Conservation (phyloP, 2,329 filamentous ascomycete species). For the Verticillium isaacii region DNA sequence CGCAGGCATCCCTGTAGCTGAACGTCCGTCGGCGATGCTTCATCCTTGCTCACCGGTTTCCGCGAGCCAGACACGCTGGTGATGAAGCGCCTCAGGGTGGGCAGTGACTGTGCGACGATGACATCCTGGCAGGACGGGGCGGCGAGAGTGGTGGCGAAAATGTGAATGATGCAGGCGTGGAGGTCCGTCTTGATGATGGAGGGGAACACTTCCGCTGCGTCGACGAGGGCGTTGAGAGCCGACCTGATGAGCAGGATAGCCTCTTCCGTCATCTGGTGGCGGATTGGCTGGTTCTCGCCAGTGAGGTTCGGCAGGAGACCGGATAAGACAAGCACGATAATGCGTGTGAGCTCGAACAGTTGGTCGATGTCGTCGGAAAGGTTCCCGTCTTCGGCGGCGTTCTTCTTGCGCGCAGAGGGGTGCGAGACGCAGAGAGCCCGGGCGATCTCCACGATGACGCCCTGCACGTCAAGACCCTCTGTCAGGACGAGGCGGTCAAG, state of each 20-base stretch:
- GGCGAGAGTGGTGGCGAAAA: constrained; percentile 87
- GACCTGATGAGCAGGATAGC: constrained; percentile 74
- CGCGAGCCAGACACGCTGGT: constrained; percentile 59
- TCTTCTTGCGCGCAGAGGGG: constrained; percentile 73
- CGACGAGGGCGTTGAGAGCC: constrained; percentile 81
- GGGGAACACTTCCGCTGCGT: constrained; percentile 93
- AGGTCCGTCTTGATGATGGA: constrained; percentile 94
- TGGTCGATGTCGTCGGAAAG: constrained; percentile 97
- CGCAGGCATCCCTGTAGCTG: constrained; percentile 80
- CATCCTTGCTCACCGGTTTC: constrained; percentile 25
- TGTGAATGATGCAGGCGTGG: constrained; percentile 94
- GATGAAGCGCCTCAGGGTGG: constrained; percentile 89
- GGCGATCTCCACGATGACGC: constrained; percentile 90
- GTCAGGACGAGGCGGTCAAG: constrained; percentile 90
- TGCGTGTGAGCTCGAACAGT: constrained; percentile 91
- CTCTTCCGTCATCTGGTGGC: constrained; percentile 82
- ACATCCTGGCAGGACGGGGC: constrained; percentile 82
- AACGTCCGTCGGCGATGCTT: constrained; percentile 48
- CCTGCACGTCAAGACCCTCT: constrained; percentile 82
- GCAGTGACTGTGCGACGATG: constrained; percentile 83
- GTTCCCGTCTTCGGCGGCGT: constrained; percentile 65
- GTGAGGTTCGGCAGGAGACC: constrained; percentile 80
- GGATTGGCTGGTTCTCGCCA: constrained; percentile 59
- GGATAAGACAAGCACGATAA: constrained; percentile 89
- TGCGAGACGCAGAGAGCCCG: constrained; percentile 86